Evolutionary conservation across 208 protist genomes (phyloP).

Genomic region (Crithidia sp.): DNA sequence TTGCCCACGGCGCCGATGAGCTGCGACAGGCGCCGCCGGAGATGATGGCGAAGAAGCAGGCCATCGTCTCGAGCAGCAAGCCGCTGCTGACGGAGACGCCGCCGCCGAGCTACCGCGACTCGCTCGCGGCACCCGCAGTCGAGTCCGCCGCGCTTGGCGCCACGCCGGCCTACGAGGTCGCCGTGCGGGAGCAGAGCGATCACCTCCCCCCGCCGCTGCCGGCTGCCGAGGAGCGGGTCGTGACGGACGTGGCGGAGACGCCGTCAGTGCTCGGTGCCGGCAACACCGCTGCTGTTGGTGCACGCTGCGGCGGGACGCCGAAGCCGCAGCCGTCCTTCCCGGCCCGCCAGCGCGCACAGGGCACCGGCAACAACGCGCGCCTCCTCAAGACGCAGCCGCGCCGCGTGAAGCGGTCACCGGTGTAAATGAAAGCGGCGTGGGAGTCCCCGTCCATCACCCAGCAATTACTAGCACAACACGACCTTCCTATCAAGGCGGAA

Average conservation of each 20-base stretch:
- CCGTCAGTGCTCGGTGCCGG: too few relatives aligned
- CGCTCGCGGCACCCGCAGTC: conserved; percentile 3
- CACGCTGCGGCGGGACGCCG: background rate
- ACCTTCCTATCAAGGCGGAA: too few relatives aligned
- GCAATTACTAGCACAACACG: too few relatives aligned
- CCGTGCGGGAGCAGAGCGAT: background rate
- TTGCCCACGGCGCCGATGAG: conserved; percentile 54
- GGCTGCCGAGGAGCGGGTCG: background rate
- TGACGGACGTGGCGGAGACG: background rate
- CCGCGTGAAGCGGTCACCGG: conserved; percentile 16
- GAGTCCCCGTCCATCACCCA: too few relatives aligned
- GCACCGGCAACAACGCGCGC: conserved; percentile 7
- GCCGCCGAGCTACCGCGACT: conserved; percentile 21
- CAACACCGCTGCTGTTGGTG: too few relatives aligned
- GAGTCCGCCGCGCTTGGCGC: background rate
- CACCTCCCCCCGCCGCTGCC: conserved; percentile 4
- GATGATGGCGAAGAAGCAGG: conserved; percentile 38
- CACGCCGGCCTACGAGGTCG: conserved; percentile 10
- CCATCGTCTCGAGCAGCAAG: conserved; percentile 18
- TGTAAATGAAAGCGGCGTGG: background rate
- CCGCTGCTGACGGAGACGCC: conserved; percentile 3
- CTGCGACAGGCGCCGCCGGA: conserved; percentile 32
- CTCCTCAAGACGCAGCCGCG: conserved; percentile 9
- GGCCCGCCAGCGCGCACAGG: conserved; percentile 3
- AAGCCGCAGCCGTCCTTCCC: background rate